These are phyloP conservation scores for Phlyctochytrium arcticum DNA, from an alignment of 192 early-diverging fungal genomes.

Conservation along the genomic window DNA sequence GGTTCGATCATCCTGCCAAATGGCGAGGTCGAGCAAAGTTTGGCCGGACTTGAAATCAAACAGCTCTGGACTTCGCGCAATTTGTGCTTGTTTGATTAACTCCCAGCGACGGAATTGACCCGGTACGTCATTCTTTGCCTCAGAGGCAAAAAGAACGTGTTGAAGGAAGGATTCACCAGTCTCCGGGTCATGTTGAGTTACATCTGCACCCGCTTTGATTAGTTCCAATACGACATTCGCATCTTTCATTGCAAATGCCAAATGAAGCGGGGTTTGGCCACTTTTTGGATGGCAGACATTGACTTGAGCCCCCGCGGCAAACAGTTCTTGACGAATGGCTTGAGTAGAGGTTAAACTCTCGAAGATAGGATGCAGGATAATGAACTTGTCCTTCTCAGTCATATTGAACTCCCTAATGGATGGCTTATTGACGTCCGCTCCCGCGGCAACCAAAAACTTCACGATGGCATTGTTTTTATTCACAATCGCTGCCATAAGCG, in stretches of 20 bases:
- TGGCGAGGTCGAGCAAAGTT: too few species aligned
- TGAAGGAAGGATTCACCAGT: too few species aligned
- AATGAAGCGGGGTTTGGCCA: slow-evolving; percentile 23
- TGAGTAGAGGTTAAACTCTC: neutral
- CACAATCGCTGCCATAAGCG: slow-evolving; percentile 13
- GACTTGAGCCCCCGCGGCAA: slow-evolving; percentile 27
- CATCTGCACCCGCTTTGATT: slow-evolving; percentile 25
- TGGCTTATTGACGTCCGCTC: slow-evolving; percentile 26
- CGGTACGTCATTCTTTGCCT: too few species aligned
- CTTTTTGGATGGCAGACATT: slow-evolving; percentile 29
- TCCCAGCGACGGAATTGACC: too few species aligned
- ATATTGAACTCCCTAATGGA: too few species aligned
- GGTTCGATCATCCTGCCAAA: too few species aligned
- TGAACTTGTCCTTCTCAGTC: slow-evolving; percentile 15
- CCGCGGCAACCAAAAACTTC: slow-evolving; percentile 1
- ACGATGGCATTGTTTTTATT: neutral
- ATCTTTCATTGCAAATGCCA: neutral
- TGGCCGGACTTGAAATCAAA: too few species aligned
- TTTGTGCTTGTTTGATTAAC: too few species aligned
- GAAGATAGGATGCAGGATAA: slow-evolving; percentile 21
- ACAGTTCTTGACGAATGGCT: neutral
- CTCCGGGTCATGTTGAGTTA: too few species aligned
- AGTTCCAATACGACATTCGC: neutral
- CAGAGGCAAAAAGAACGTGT: too few species aligned
- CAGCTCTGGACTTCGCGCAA: too few species aligned